These are phyloP conservation scores for Kurtzmaniella quercitrusa DNA, from an alignment of 1,139 yeast species.

Conservation along the genomic window DNA sequence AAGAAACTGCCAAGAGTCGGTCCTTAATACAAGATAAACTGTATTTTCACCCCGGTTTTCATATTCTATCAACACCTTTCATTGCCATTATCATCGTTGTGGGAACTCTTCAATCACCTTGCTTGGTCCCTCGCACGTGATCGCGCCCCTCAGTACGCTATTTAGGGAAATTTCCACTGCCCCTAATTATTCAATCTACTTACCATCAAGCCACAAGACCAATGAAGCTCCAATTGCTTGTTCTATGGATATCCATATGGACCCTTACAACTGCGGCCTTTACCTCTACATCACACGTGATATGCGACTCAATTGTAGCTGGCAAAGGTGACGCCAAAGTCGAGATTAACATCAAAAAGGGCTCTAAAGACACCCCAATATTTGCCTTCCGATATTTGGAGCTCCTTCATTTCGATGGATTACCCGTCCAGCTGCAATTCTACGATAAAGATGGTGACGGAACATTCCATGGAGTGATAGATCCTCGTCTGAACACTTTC, in stretches of 20 bases:
- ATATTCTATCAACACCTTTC: no score
- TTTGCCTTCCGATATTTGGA: conserved; percentile 24
- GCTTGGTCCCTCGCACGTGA: no score
- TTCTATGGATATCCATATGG: background rate
- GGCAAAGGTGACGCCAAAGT: background rate
- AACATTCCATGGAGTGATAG: conserved; percentile 3
- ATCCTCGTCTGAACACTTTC: conserved; percentile 10
- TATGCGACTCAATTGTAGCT: background rate
- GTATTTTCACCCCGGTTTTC: no score
- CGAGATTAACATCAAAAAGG: background rate
- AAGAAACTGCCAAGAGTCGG: no score
- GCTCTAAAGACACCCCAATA: conserved; percentile 13
- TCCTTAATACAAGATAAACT: no score
- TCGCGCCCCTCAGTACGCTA: no score
- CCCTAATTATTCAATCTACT: no score
- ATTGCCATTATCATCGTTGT: no score
- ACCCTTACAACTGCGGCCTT: background rate
- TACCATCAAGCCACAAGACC: background rate
- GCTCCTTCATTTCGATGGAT: conserved; percentile 17
- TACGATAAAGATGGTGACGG: background rate
- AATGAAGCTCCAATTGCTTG: background rate
- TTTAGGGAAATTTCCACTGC: no score
- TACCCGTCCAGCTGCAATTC: conserved; percentile 13
- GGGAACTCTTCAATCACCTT: no score
- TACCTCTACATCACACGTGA: background rate